Percentiles rank a stretch among this genome's conserved stretches.
Evolutionary conservation across 208 protist genomes (phyloP).

Genomic region (Trypanosoma rangeli): DNA sequence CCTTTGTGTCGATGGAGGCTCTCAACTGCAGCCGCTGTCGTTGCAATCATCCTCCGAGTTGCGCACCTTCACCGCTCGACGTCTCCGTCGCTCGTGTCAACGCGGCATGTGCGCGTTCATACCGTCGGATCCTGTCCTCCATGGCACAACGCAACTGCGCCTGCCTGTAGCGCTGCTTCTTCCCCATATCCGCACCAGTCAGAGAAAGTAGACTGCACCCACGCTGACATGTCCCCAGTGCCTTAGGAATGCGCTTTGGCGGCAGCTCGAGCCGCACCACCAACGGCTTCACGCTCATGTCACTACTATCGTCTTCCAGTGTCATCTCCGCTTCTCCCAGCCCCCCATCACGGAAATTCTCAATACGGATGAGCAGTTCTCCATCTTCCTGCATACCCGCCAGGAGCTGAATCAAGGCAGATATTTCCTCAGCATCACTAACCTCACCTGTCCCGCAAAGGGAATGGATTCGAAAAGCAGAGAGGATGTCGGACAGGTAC

Average conservation of each 20-base stretch:
- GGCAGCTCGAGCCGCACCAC: slow-evolving; percentile 14
- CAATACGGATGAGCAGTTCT: slow-evolving; percentile 16
- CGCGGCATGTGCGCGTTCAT: slow-evolving; percentile 11
- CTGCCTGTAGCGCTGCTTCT: not conserved
- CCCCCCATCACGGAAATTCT: not conserved
- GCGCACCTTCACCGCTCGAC: not conserved
- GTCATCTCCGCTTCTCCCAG: not conserved
- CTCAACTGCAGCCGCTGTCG: not conserved
- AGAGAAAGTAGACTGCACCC: slow-evolving; percentile 14
- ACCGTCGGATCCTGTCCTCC: slow-evolving; percentile 12
- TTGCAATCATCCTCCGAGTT: slow-evolving; percentile 2
- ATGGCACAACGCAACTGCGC: slow-evolving; percentile 10
- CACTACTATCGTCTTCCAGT: not conserved
- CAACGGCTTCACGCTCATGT: not conserved
- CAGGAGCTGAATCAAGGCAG: slow-evolving; percentile 28
- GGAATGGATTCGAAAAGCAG: slow-evolving; percentile 5
- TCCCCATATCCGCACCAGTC: not conserved
- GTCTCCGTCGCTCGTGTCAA: slow-evolving; percentile 6
- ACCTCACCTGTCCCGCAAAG: not conserved
- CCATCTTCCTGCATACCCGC: slow-evolving; percentile 40
- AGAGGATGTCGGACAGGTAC: slow-evolving; percentile 30
- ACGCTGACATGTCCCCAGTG: slow-evolving; percentile 9
- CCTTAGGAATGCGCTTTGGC: slow-evolving; percentile 11
- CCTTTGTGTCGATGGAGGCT: not conserved
- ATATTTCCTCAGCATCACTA: not conserved